Base-by-base conservation (phyloP, 192 early-diverging fungal genomes). In the Piromyces sp. region DNA sequence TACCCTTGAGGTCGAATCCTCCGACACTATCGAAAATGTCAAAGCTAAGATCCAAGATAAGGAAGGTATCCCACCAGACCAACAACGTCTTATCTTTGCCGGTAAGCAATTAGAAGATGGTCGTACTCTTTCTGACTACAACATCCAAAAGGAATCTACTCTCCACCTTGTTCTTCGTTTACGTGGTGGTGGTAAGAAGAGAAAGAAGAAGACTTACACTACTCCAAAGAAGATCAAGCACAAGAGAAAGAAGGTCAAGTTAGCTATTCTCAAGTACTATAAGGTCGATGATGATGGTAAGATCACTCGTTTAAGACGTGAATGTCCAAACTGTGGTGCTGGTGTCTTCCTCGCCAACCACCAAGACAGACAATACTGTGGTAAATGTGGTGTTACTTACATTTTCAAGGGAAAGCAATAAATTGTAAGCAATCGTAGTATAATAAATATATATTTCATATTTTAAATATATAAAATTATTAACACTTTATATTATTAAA, bases 121-220 rank as follows among this genome's bases (percentile, higher is more conserved):
- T 79, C 92, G 93, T 79, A 86, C 87, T 1, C 87, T 94, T 3
- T 88, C 87, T 13, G 93, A 94, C 85, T 93, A 94, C 89, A 93
- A 94, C 87, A 93, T 93, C 86, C 93, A 94, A 86, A 93, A 94
- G 90, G 93, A 94, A 86, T 94, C 93, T 29, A 94, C 93, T 9
- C 89, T 93, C 15, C 93, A 94, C 80, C 83, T 94, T 80, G 93
- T 94, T 26, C 88, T 94, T 17, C 93, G 93, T 85, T 89, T 94
- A 83, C 93, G 93, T 85, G 94, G 94, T 91, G 94, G 93, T 30
- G 80, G 79, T 78, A 81, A 81, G 95, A 98, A 98, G 94, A 92
- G 95, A 84, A 99, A 98, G 93, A 99, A 99, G 96, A 99, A 99
- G 96, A 94, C 92, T 83, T 98, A 99, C 94, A 99, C 96, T 84